Base-by-base conservation (phyloP, 352 stramenopile genomes). In the Aphanomyces stellatus region DNA sequence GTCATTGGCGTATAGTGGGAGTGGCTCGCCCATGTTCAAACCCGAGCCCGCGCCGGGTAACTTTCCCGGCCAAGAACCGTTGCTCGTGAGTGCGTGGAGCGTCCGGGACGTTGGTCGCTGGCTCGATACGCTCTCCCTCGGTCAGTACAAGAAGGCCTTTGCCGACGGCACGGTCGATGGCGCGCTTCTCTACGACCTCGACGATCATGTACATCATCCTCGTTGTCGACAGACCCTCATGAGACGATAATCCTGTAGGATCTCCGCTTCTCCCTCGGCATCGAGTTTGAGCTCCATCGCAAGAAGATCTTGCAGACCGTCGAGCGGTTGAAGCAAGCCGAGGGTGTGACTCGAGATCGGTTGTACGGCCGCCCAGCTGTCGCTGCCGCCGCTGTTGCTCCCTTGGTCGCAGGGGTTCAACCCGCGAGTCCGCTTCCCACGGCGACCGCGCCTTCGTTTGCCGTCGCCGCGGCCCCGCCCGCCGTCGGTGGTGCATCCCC, bases 291-390 rank as follows among this genome's bases (percentile, higher is more conserved):
- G 10, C 77, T 98, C 22, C 95, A 98, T 72, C 88, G 95, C 11
- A 98, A 98, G 75, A 98, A 98, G 72, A 92, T 98, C 40, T 72
- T 98, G n/a, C 94, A 87, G 27, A 85, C 82, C 1, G 80, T 96
- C 24, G 75, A 86, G 31, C 80, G 93, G 24, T 73, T 95, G 27
- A 76, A 80, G 2, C 77, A 83, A 43, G 48, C 70, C 17, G 82
- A 91, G 60, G 72, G 72, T 27, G 72, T 78, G 53, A 73, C 77
- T 59, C 78, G 83, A 70, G 72, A 72, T 37, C 65, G 74, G 27
- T 60, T 90, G 15, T 85, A 82, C 55, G 75, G 73, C 8, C 24
- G 25, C 30, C 25, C 49, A 40, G 37, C 62, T 40, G 30, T 40
- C 40, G 30, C 27, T 37, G 24, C 35, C 28, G 10, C 24, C 27